Base-by-base conservation (phyloP, 2,329 filamentous ascomycete species). In the Epichloe sibirici region DNA sequence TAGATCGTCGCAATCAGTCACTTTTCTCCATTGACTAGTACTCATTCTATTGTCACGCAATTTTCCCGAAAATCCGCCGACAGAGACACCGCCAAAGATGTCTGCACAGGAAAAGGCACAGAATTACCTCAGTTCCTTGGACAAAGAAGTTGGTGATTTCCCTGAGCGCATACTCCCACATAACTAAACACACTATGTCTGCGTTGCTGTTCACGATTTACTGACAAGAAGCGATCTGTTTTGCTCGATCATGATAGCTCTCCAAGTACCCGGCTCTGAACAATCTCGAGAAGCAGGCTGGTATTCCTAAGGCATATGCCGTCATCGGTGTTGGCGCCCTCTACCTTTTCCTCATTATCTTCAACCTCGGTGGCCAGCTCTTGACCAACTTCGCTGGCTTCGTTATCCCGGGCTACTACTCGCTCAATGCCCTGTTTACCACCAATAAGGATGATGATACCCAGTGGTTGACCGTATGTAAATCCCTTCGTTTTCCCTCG, bases 301-400 rank as follows among this genome's bases (percentile, higher is more conserved):
- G 80, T 54, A 79, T 93, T 49, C 88, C 88, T 67, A 94, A 94
- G 78, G 85, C 87, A 64, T 93, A 94, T 69, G 85, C 82, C 59
- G 78, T 87, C 65, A 83, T 91, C 62, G 88, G 88, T 62, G 66
- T 88, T 54, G 84, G 71, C 55, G 83, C 83, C 49, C 80, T 90
- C 59, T 94, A 94, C 78, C 89, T 93, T 74, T 89, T 91, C 76
- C 81, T 93, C 62, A 88, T 93, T 72, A 83, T 93, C 74, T 90
- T 94, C 78, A 94, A 94, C 79, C 86, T 93, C 59, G 88, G 85
- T 58, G 88, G 88, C 62, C 87, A 90, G 72, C 85, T 93, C 65
- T 76, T 94, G 61, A 90, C 88, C 72, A 94, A 94, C 75, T 72
- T 90, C 60, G 87, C 88, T 60, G 88, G 88, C 57, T 93, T 93